phyloP scores from a whole-genome alignment of 257 asterid genomes.

The Echium plantagineum region DNA sequence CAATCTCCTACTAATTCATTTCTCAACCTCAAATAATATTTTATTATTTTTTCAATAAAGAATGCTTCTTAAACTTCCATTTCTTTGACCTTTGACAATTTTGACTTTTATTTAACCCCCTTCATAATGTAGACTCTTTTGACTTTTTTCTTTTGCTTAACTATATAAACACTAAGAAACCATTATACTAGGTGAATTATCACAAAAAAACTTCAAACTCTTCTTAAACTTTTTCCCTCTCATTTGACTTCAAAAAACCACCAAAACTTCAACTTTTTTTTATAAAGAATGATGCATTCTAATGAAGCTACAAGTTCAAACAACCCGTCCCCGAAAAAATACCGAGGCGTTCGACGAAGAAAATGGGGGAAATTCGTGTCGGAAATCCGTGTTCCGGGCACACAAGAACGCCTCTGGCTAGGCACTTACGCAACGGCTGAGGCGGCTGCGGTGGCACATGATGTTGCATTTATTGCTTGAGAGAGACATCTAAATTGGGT shows the following conservation, averaged over 20 bases:
- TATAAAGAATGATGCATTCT: constrained; percentile 41
- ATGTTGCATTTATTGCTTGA: constrained; percentile 63
- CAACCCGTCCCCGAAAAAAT: constrained; percentile 18
- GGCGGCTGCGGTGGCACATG: constrained; percentile 89
- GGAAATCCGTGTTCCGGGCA: constrained; percentile 81
- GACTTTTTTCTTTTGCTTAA: constrained; percentile 37
- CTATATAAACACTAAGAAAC: constrained; percentile 23
- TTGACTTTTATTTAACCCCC: constrained; percentile 1
- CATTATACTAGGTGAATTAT: too few species aligned
- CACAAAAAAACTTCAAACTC: too few species aligned
- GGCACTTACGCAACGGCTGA: constrained; percentile 70
- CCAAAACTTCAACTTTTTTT: background rate
- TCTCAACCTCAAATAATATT: background rate
- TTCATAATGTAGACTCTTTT: constrained; percentile 5
- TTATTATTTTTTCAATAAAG: too few species aligned
- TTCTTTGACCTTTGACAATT: constrained; percentile 17
- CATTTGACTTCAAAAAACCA: background rate
- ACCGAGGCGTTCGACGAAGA: constrained; percentile 61
- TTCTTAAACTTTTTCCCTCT: background rate
- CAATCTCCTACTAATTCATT: background rate
- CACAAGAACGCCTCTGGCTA: constrained; percentile 68
- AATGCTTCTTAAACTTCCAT: background rate
- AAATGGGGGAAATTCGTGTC: constrained; percentile 98
- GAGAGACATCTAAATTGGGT: constrained; percentile 27
- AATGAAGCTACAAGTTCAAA: constrained; percentile 20